A percentile compares a stretch with the other conserved stretches of the same genome.
Conservation (phyloP, 139 green algal species). For the Picochlorum sp. region DNA sequence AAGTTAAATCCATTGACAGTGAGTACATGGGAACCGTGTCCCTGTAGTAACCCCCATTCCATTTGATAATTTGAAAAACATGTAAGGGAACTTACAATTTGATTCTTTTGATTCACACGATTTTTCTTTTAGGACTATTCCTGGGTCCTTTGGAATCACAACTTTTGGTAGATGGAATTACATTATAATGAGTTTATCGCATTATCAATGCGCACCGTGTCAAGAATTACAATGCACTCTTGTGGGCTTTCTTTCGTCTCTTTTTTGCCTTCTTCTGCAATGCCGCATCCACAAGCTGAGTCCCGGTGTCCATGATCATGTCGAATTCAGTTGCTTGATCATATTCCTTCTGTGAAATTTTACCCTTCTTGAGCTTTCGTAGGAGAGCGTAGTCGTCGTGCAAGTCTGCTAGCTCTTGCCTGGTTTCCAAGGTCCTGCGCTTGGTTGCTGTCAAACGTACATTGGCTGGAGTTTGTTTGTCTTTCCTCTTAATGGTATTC, state of each 20-base stretch:
- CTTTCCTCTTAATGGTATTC: conserved; percentile 58
- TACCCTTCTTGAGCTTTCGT: conserved; percentile 61
- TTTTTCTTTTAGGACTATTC: too few species aligned
- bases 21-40: too few species aligned
- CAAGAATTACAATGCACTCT: too few species aligned
- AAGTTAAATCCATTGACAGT: too few species aligned
- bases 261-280: background rate
- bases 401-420: conserved; percentile 59
- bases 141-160: too few species aligned
- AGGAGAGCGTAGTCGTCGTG: conserved; percentile 62
- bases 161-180: too few species aligned
- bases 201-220: too few species aligned
- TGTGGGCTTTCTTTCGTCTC: background rate
- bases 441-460: conserved; percentile 53
- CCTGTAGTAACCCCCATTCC: too few species aligned
- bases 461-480: background rate
- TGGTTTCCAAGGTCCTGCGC: conserved; percentile 48
- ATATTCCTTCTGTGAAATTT: conserved; percentile 30
- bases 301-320: background rate
- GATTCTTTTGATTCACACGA: too few species aligned
- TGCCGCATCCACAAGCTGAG: background rate
- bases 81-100: too few species aligned
- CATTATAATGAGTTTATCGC: too few species aligned
- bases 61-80: too few species aligned
- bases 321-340: conserved; percentile 3